phyloP scores from a whole-genome alignment of 257 asterid genomes.

The Fraxinus cuspidata region DNA sequence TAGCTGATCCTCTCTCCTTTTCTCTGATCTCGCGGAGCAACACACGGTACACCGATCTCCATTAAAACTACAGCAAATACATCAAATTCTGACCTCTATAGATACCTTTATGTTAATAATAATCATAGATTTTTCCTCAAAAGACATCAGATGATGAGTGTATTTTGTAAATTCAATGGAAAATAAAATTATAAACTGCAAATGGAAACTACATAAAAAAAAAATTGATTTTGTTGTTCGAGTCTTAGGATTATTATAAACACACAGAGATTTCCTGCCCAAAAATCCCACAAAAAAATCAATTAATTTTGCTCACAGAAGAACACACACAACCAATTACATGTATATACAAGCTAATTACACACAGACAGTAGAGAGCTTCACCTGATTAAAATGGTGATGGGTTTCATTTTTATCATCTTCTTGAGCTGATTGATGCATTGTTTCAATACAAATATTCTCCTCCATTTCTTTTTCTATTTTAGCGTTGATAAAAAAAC shows the following conservation, averaged over 20 bases:
- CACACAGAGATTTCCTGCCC: neutral
- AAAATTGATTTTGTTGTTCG: conserved; percentile 1
- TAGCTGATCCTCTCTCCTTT: neutral
- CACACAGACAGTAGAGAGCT: neutral
- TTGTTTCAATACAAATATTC: conserved; percentile 25
- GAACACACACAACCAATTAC: neutral
- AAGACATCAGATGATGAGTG: neutral
- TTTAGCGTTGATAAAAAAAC: neutral
- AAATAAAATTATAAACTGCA: neutral
- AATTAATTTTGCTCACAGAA: neutral
- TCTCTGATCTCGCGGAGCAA: neutral
- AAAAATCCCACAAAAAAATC: conserved; percentile 15
- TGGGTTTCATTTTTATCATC: conserved; percentile 23
- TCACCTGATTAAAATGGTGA: conserved; percentile 38
- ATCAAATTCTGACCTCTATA: conserved; percentile 2
- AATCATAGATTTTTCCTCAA: neutral
- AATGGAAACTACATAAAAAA: conserved; percentile 4
- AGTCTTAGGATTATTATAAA: neutral
- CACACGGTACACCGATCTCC: neutral
- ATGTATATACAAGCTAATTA: neutral
- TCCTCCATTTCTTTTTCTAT: conserved; percentile 39
- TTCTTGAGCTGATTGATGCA: conserved; percentile 34
- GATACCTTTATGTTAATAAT: neutral
- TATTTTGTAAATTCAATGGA: neutral
- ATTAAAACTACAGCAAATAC: neutral